Base-by-base conservation (phyloP, 2,329 filamentous ascomycete genomes). In the Zalaria obscura region DNA sequence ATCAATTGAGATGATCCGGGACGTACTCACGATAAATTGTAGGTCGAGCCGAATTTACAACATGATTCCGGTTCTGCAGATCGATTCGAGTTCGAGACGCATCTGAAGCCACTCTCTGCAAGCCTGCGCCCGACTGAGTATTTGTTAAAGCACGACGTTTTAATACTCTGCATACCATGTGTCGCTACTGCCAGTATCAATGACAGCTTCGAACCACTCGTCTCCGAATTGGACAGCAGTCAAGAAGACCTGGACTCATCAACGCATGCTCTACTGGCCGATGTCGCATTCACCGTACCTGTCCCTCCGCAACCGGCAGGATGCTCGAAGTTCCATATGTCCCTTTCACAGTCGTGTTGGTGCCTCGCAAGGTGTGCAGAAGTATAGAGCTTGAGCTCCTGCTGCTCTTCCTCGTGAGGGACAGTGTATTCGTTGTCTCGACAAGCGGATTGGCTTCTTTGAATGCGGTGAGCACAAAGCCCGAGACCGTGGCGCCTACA, bases 141-240 rank as follows among this genome's bases (percentile, higher is more conserved):
- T n/a, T n/a, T n/a, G n/a, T n/a, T n/a, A n/a, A n/a, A n/a, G n/a
- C n/a, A n/a, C n/a, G n/a, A n/a, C n/a, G n/a, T n/a, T n/a, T n/a
- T n/a, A n/a, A n/a, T n/a, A n/a, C n/a, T n/a, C n/a, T n/a, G n/a
- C n/a, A n/a, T n/a, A n/a, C 62, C 67, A 71, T 1, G 65, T 68
- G 42, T 71, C 68, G 39, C 60, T 63, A 41, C 64, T 67, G 8
- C 67, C 68, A 3, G 66, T 70, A 43, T 71, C 68, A 38, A 70
- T 53, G 7, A 66, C 56, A 2, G 61, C 50, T 1, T 58, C 43
- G 41, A 68, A 59, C 29, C 29, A 32, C 7, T 7, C n/a, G n/a
- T 32, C 29, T 32, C 29, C 29, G 7, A 32, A 7, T n/a, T 32
- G 7, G n/a, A 32, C n/a, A 7, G 7, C 7, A 7, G 29, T 32